phyloP scores from a whole-genome alignment of 768 basidiomycete species.

The Suillus variegatus region DNA sequence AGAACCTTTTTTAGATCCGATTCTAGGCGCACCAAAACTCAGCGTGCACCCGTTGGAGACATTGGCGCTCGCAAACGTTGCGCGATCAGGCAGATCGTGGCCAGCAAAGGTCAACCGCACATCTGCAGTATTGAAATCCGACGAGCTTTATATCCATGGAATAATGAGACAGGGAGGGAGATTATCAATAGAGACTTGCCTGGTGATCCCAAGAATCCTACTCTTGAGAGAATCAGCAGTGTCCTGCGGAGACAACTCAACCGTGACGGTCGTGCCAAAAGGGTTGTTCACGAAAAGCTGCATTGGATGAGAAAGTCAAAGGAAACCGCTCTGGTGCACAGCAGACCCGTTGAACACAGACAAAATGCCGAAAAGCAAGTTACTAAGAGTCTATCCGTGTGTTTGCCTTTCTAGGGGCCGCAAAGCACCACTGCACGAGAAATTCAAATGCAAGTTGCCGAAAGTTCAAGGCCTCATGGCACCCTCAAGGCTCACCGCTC shows the following conservation, averaged over 20 bases:
- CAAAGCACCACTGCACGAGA: not conserved
- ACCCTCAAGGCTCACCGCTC: no score
- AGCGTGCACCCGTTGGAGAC: conserved; percentile 3
- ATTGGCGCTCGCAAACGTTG: not conserved
- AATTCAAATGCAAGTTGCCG: not conserved
- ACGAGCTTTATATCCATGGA: not conserved
- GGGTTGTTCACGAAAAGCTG: conserved; percentile 10
- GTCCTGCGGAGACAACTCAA: conserved; percentile 5
- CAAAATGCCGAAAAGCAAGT: not conserved
- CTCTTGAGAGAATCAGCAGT: conserved; percentile 6
- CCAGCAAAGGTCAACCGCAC: conserved; percentile 6
- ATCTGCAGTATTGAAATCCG: not conserved
- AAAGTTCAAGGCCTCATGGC: not conserved
- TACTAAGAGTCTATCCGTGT: not conserved
- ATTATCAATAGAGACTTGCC: conserved; percentile 5
- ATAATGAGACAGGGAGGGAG: not conserved
- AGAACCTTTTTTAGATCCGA: not conserved
- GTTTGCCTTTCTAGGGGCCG: not conserved
- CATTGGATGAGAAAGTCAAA: not conserved
- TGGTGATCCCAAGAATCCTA: not conserved
- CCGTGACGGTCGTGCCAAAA: conserved; percentile 6
- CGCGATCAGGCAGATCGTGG: not conserved
- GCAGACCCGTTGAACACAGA: not conserved
- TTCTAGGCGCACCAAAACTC: not conserved
- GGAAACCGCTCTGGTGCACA: not conserved